These are phyloP conservation scores for Karstenula rhodostoma DNA, from an alignment of 2,329 filamentous ascomycete species.

Conservation along the genomic window DNA sequence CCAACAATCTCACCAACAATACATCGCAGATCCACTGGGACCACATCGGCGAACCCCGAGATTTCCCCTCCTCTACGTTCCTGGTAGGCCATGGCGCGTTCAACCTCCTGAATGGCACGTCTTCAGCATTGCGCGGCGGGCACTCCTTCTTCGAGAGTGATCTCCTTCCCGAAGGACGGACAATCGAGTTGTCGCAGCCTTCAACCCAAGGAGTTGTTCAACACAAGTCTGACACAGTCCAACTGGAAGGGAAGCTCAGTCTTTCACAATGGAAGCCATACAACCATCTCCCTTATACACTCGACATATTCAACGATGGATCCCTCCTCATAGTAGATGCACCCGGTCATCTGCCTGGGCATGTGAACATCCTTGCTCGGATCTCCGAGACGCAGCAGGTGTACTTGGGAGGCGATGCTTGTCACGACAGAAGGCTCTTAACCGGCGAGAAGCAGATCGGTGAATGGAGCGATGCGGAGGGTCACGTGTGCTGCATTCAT, in stretches of 20 bases:
- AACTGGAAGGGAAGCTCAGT: slow-evolving; percentile 16
- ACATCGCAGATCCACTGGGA: slow-evolving; percentile 51
- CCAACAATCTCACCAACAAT: not conserved
- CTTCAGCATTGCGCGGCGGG: slow-evolving; percentile 31
- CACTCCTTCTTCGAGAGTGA: slow-evolving; percentile 56
- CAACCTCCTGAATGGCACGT: slow-evolving; percentile 33
- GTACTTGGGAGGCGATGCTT: slow-evolving; percentile 63
- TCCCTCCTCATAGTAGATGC: slow-evolving; percentile 59
- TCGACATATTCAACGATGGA: slow-evolving; percentile 61
- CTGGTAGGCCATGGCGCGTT: slow-evolving; percentile 48
- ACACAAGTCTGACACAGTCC: not conserved
- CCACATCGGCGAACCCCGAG: slow-evolving; percentile 51
- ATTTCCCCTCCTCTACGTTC: slow-evolving; percentile 50
- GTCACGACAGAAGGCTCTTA: slow-evolving; percentile 62
- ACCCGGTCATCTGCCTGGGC: slow-evolving; percentile 63
- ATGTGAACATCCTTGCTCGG: slow-evolving; percentile 60
- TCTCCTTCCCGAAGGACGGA: slow-evolving; percentile 52
- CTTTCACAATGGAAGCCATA: slow-evolving; percentile 54
- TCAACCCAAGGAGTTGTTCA: not conserved
- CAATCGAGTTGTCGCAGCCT: slow-evolving; percentile 55
- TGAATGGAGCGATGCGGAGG: slow-evolving; percentile 57
- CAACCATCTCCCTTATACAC: slow-evolving; percentile 52
- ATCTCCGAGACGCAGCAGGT: slow-evolving; percentile 51
- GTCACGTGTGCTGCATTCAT: slow-evolving; percentile 61
- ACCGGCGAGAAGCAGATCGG: slow-evolving; percentile 63